A percentile compares a stretch with the other conserved stretches of the same genome.
These are phyloP conservation scores for Hysterium pulicare DNA, from an alignment of 2,329 filamentous ascomycete species.

Conservation along the genomic window DNA sequence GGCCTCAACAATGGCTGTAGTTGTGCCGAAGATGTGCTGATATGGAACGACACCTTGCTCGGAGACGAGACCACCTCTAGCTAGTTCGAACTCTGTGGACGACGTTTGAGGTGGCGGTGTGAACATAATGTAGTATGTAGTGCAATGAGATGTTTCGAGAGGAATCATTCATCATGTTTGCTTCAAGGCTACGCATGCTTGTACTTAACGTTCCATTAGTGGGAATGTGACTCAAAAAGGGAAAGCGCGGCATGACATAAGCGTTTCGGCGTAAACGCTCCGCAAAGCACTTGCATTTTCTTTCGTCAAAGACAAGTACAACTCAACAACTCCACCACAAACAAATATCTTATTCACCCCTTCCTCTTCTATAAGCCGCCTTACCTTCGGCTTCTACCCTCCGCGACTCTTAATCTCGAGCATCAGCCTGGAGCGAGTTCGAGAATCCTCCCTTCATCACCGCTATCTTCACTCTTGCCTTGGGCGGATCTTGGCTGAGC, in stretches of 20 bases:
- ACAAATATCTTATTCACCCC: slow-evolving; percentile 11
- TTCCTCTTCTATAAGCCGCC: slow-evolving; percentile 10
- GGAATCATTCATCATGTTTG: too few species aligned
- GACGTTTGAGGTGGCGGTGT: slow-evolving; percentile 21
- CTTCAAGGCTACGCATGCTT: too few species aligned
- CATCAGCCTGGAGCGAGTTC: slow-evolving; percentile 34
- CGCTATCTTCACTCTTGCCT: slow-evolving; percentile 15
- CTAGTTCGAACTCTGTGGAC: slow-evolving; percentile 11
- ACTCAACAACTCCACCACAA: slow-evolving; percentile 7
- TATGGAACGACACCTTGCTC: slow-evolving; percentile 30
- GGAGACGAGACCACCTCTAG: slow-evolving; percentile 29
- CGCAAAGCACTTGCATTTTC: slow-evolving; percentile 3
- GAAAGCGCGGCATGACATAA: background rate
- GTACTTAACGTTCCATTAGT: too few species aligned
- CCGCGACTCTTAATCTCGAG: slow-evolving; percentile 21
- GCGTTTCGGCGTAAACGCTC: background rate
- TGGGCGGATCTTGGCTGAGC: slow-evolving; percentile 11
- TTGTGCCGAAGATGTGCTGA: slow-evolving; percentile 99
- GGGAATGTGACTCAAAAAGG: background rate
- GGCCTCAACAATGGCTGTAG: slow-evolving; percentile 73
- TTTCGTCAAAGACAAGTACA: background rate
- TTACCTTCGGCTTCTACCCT: slow-evolving; percentile 9
- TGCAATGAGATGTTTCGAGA: too few species aligned
- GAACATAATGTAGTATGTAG: slow-evolving; percentile 16
- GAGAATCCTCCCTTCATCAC: slow-evolving; percentile 14